phyloP scores from a whole-genome alignment of 176 grass and related monocot species.

The Alopecurus myosuroides region DNA sequence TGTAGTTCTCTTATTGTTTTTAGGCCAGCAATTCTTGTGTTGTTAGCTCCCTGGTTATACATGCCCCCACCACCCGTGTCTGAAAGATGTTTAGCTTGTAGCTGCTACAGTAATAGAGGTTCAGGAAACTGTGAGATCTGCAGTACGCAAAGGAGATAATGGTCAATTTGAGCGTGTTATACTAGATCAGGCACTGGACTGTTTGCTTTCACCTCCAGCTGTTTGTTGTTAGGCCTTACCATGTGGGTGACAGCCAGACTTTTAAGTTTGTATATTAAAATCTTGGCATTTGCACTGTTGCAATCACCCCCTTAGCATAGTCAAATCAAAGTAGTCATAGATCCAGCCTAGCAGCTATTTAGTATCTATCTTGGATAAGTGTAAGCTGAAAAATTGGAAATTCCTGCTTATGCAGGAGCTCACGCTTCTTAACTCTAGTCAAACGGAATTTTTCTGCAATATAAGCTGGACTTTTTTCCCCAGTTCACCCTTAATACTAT shows the following conservation, averaged over 20 bases:
- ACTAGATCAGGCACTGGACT: constrained; percentile 45
- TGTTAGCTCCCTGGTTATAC: neutral
- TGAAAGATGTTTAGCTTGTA: constrained; percentile 18
- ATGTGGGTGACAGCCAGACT: constrained; percentile 67
- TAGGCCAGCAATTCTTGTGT: neutral
- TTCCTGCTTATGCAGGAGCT: constrained; percentile 4
- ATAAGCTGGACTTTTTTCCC: neutral
- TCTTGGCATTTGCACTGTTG: constrained; percentile 42
- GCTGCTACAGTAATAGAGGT: constrained; percentile 24
- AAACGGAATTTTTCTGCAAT: neutral
- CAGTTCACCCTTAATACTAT: neutral
- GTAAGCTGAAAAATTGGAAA: constrained; percentile 13
- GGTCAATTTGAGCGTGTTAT: constrained; percentile 26
- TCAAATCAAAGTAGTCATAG: constrained; percentile 44
- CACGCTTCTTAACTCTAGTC: constrained; percentile 5
- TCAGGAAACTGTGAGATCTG: constrained; percentile 42
- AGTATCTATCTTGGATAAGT: neutral
- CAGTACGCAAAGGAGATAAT: constrained; percentile 47
- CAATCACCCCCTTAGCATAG: constrained; percentile 32
- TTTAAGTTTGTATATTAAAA: constrained; percentile 31
- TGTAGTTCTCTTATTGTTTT: neutral
- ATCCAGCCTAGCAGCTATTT: constrained; percentile 31
- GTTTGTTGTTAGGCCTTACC: constrained; percentile 31
- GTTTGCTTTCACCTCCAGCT: constrained; percentile 54
- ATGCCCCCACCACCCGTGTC: neutral